These are phyloP conservation scores for Cladophialophora immunda DNA, from an alignment of 2,329 filamentous ascomycete genomes.

Conservation along the genomic window DNA sequence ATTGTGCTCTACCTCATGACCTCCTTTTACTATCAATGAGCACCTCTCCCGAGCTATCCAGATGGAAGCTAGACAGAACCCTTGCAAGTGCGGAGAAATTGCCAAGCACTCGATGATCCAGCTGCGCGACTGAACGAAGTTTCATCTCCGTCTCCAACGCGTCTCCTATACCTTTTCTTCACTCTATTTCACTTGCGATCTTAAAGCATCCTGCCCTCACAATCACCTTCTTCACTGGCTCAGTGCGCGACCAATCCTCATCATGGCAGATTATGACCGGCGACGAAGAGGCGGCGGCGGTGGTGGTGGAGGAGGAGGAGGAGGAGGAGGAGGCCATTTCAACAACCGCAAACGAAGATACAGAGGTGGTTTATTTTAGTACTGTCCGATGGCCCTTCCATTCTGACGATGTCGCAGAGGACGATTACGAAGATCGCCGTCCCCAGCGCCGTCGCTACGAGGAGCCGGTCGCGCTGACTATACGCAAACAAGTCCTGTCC, in stretches of 20 bases:
- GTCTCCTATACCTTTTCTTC: slow-evolving; percentile 2
- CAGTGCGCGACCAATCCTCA: neutral
- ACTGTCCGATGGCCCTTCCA: slow-evolving; percentile 3
- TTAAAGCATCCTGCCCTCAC: neutral
- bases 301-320: slow-evolving; percentile 50
- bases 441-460: slow-evolving; percentile 78
- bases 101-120: slow-evolving; percentile 5
- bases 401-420: slow-evolving; percentile 54
- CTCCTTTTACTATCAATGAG: neutral
- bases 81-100: slow-evolving; percentile 8
- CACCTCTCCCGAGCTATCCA: neutral
- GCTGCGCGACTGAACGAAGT: slow-evolving; percentile 20
- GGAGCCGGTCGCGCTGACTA: slow-evolving; percentile 73
- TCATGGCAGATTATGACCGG: slow-evolving; percentile 65
- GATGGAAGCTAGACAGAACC: neutral
- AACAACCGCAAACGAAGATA: slow-evolving; percentile 79
- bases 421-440: slow-evolving; percentile 79
- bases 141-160: slow-evolving; percentile 20
- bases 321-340: slow-evolving; percentile 58
- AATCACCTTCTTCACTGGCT: neutral
- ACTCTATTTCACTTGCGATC: neutral
- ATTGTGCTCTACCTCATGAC: slow-evolving; percentile 1
- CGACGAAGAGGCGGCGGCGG: slow-evolving; percentile 46
- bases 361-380: slow-evolving; percentile 68
- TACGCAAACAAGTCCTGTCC: slow-evolving; percentile 79